Percentiles rank a stretch among this genome's conserved stretches.
These are phyloP conservation scores for Odontarrhena argentea DNA, from an alignment of 345 rosid genomes.

Conservation along the genomic window DNA sequence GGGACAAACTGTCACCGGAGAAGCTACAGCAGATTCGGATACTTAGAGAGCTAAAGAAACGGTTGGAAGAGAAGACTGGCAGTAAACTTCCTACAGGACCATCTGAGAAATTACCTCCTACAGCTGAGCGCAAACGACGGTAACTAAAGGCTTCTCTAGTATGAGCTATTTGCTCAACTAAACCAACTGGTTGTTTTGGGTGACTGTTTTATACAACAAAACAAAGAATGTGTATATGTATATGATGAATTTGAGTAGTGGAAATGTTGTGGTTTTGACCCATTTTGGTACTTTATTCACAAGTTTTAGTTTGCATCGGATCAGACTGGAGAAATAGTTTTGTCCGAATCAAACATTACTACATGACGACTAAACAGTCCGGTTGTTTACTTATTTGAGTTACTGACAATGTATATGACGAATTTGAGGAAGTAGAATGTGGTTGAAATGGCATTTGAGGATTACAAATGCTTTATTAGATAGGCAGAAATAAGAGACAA, in stretches of 20 bases:
- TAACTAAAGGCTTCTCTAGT: constrained; percentile 1
- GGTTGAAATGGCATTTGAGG: too few species aligned
- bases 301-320: too few species aligned
- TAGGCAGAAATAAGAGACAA: too few species aligned
- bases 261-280: not conserved
- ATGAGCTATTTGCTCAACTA: not conserved
- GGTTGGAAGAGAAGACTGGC: constrained; percentile 70
- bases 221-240: constrained; percentile 1
- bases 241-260: not conserved
- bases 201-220: not conserved
- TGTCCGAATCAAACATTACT: too few species aligned
- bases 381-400: too few species aligned
- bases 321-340: too few species aligned
- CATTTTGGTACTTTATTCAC: too few species aligned
- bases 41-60: constrained; percentile 71
- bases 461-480: too few species aligned
- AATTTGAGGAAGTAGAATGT: too few species aligned
- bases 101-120: constrained; percentile 73
- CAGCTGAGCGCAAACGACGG: constrained; percentile 54
- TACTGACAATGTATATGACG: too few species aligned
- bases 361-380: too few species aligned
- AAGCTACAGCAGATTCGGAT: constrained; percentile 75
- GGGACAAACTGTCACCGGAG: constrained; percentile 84
- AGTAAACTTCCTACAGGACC: constrained; percentile 68
- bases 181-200: constrained; percentile 7